Percentiles rank a stretch among this genome's conserved stretches.
phyloP scores from a whole-genome alignment of 768 basidiomycete species.

The Cystobasidium ongulense region DNA sequence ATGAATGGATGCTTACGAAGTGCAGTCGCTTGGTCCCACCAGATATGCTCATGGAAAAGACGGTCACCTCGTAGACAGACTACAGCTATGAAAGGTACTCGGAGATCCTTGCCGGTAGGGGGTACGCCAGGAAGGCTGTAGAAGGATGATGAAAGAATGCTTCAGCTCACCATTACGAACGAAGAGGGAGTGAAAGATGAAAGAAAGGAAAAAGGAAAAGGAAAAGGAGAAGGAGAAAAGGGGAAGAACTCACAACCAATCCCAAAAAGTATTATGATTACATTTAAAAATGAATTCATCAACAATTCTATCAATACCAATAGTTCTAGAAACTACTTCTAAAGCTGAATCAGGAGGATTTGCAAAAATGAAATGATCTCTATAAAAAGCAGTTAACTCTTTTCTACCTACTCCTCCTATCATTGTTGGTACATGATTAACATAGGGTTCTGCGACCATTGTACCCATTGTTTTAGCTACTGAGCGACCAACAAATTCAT shows the following conservation, averaged over 20 bases:
- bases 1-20: conserved; percentile 36
- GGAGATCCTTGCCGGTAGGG: conserved; percentile 51
- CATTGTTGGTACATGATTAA: conserved; percentile 57
- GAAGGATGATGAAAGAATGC: neutral
- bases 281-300: conserved; percentile 53
- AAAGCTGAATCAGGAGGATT: conserved; percentile 50
- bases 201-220: neutral
- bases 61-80: conserved; percentile 55
- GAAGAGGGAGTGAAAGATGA: neutral
- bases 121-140: conserved; percentile 52
- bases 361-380: conserved; percentile 41
- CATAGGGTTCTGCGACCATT: conserved; percentile 51
- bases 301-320: conserved; percentile 50
- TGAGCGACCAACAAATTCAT: conserved; percentile 52
- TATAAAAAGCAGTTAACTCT: conserved; percentile 52
- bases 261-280: conserved; percentile 32
- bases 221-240: conserved; percentile 10
- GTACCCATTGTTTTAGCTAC: conserved; percentile 43
- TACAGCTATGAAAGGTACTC: conserved; percentile 55
- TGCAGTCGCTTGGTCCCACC: conserved; percentile 50
- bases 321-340: conserved; percentile 46
- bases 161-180: neutral
- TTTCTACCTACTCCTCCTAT: conserved; percentile 55
- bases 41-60: conserved; percentile 51
- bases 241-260: conserved; percentile 17